Evolutionary conservation across 148 eudicot species (phyloP).

Genomic region (Polygonum aviculare): DNA sequence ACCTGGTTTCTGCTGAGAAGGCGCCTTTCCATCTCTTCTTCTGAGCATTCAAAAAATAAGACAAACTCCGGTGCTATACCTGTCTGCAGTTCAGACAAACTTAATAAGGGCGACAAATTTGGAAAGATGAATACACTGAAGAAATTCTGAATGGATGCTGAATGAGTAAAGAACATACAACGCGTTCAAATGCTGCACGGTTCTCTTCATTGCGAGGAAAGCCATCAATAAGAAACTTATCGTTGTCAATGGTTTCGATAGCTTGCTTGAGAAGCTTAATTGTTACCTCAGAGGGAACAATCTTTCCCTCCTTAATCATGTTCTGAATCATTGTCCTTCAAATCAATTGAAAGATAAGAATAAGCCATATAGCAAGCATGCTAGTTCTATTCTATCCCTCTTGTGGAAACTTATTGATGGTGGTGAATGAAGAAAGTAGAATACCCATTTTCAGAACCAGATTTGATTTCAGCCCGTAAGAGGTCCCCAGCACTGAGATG

Average conservation of each 20-base stretch:
- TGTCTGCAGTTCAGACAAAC: conserved; percentile 41
- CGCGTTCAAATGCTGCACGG: conserved; percentile 10
- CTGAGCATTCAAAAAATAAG: conserved; percentile 68
- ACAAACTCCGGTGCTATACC: conserved; percentile 64
- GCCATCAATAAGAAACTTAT: conserved; percentile 19
- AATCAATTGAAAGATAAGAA: background rate
- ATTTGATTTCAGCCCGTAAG: conserved; percentile 14
- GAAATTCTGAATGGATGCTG: background rate
- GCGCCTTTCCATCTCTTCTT: conserved; percentile 83
- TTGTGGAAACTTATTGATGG: background rate
- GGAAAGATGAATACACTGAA: background rate
- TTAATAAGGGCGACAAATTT: background rate
- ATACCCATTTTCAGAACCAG: conserved; percentile 12
- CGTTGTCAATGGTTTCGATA: conserved; percentile 16
- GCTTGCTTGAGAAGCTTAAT: conserved; percentile 22
- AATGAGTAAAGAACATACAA: background rate
- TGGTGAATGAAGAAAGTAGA: background rate
- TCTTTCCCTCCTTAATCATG: conserved; percentile 25
- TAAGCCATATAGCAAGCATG: background rate
- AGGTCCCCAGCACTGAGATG: conserved; percentile 17
- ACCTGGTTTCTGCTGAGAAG: conserved; percentile 31
- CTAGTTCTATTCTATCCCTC: background rate
- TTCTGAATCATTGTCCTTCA: conserved; percentile 28
- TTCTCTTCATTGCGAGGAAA: conserved; percentile 16
- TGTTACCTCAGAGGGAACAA: conserved; percentile 29